A percentile compares a stretch with the other conserved stretches of the same genome.
These are phyloP conservation scores for Exobasidium rhododendri DNA, from an alignment of 1,284 basidiomycete genomes.

Conservation along the genomic window DNA sequence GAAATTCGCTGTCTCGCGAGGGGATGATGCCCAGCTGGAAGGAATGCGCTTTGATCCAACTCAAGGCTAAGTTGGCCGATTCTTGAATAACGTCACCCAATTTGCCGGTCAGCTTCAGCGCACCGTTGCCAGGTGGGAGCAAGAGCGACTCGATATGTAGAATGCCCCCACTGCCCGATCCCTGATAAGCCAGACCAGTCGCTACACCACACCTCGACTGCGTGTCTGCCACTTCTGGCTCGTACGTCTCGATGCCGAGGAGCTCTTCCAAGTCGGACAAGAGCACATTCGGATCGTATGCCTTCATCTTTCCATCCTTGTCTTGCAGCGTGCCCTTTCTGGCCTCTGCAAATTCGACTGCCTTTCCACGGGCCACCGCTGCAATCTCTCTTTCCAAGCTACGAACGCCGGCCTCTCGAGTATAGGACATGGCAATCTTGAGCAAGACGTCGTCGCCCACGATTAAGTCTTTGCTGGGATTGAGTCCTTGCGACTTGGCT, in stretches of 20 bases:
- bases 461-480: conserved; percentile 59
- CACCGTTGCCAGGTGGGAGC: conserved; percentile 67
- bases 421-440: conserved; percentile 72
- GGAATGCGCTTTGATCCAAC: conserved; percentile 68
- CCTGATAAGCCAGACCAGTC: conserved; percentile 82
- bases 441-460: conserved; percentile 69
- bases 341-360: conserved; percentile 71
- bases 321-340: conserved; percentile 59
- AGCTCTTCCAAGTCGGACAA: conserved; percentile 76
- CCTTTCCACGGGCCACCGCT: conserved; percentile 68
- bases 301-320: conserved; percentile 29
- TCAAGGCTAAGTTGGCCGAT: conserved; percentile 75
- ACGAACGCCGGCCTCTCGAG: conserved; percentile 86
- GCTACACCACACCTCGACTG: conserved; percentile 70
- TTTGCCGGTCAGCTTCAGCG: conserved; percentile 74
- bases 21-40: conserved; percentile 75
- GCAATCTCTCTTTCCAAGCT: conserved; percentile 83
- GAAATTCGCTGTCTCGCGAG: conserved; percentile 68
- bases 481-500: conserved; percentile 67
- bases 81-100: conserved; percentile 72
- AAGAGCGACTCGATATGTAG: conserved; percentile 75
- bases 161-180: conserved; percentile 80
- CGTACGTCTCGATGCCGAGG: conserved; percentile 75
- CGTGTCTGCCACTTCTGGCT: conserved; percentile 71
- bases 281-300: conserved; percentile 67